Base-by-base conservation (phyloP, 78 protist genomes). In the Dictyostelium capitatum region DNA sequence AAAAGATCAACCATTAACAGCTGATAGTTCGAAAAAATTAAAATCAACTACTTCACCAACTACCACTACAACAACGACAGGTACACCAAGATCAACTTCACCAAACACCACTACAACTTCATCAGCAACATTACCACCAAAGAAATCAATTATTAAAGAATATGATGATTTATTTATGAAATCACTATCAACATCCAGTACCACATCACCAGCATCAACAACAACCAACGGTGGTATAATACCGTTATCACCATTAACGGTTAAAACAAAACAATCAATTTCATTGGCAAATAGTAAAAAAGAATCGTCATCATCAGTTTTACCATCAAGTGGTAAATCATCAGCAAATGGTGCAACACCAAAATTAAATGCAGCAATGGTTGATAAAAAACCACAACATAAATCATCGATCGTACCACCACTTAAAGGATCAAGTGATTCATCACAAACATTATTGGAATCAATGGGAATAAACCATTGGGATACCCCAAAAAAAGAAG, bases 361-460 rank as follows among this genome's bases (percentile, higher is more conserved):
- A n/a, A 72, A 72, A 77, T 23, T 77, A 37, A 23, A 50, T 50
- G 57, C 82, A 11, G 64, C 82, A 28, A 77, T 77, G 82, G 64
- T 77, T 50, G 82, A 77, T 51, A 77, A 77, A 51, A 43, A 77
- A 50, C 11, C 30, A 15, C 41, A 77, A 46, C 17, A 9, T 17
- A 73, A 73, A 73, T 56, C 79, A 46, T 4, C 23, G 3, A 17
- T 25, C 46, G 5, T 32, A 14, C 15, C 23, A 47, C 6, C 6
- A 28, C 8, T 6, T 14, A 56, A 9, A 25, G 70, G 70, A 62
- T 25, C 23, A 17, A 50, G 50, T 23, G 64, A 43, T 47, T n/a
- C 80, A 20, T 72, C 92, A 50, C 46, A 47, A 32, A 75, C 93
- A 11, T 47, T 77, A 1, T 51, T 87, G 6, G 93, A 87, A 17